Conservation (phyloP, 73 alveolate genomes). For the Tetrahymena thermophila region DNA sequence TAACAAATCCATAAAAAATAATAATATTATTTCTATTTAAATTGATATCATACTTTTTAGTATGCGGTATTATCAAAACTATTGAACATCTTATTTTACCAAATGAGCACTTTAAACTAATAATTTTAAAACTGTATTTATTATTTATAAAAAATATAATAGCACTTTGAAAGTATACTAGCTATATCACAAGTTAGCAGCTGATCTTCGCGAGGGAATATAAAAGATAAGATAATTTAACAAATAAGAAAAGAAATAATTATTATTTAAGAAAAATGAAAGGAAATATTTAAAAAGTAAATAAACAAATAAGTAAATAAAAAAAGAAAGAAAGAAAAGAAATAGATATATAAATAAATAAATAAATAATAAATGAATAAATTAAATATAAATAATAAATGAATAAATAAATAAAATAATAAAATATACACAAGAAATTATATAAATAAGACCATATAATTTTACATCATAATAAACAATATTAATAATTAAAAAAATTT, state of each 20-base stretch:
- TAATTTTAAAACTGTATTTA: too few species aligned
- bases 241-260: neutral
- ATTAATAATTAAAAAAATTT: neutral
- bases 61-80: neutral
- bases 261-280: neutral
- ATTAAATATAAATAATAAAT: neutral
- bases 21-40: neutral
- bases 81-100: neutral
- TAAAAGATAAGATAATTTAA: neutral
- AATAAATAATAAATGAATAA: neutral
- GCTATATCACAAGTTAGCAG: neutral
- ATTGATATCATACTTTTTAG: neutral
- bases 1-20: neutral
- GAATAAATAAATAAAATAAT: neutral
- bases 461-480: neutral
- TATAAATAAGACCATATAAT: too few species aligned
- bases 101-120: neutral
- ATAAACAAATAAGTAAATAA: neutral
- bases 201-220: neutral
- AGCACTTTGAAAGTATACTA: neutral
- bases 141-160: too few species aligned
- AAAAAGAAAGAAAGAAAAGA: neutral
- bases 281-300: neutral
- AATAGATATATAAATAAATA: neutral
- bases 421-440: neutral